Percentiles rank a stretch among this genome's conserved stretches.
phyloP scores from a whole-genome alignment of 2,329 filamentous ascomycete genomes.

The Leptographium lundbergii region DNA sequence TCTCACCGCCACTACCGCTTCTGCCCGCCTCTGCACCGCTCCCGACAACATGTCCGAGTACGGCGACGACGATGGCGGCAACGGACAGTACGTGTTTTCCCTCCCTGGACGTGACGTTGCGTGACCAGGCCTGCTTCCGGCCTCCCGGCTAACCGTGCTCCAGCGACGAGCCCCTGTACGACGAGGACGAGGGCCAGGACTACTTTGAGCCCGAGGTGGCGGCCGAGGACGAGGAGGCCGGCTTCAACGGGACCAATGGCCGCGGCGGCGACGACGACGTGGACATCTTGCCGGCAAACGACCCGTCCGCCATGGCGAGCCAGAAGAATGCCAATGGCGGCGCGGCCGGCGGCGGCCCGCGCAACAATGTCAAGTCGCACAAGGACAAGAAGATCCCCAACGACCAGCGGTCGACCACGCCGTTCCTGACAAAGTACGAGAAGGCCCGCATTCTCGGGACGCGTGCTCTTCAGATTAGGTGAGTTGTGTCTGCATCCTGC shows the following conservation, averaged over 20 bases:
- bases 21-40: no score
- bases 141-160: conserved; percentile 4
- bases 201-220: conserved; percentile 43
- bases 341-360: conserved; percentile 40
- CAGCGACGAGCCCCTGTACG: conserved; percentile 59
- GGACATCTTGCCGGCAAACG: conserved; percentile 47
- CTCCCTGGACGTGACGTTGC: conserved; percentile 16
- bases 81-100: conserved; percentile 36
- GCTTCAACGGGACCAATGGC: conserved; percentile 39
- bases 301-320: conserved; percentile 47
- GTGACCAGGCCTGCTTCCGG: no score
- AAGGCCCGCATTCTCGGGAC: conserved; percentile 86
- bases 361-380: conserved; percentile 37
- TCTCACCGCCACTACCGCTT: not conserved
- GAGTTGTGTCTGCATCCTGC: no score
- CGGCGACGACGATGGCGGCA: conserved; percentile 47
- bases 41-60: conserved; percentile 54
- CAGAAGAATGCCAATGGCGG: conserved; percentile 27
- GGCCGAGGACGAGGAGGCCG: conserved; percentile 41
- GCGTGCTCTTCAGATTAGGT: conserved; percentile 91
- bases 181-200: conserved; percentile 54
- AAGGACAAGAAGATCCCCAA: conserved; percentile 84
- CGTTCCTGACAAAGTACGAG: conserved; percentile 99
- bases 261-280: conserved; percentile 42
- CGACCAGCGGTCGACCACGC: conserved; percentile 80